Evolutionary conservation across 306 rosid species (phyloP).

Genomic region (Betula pendula): DNA sequence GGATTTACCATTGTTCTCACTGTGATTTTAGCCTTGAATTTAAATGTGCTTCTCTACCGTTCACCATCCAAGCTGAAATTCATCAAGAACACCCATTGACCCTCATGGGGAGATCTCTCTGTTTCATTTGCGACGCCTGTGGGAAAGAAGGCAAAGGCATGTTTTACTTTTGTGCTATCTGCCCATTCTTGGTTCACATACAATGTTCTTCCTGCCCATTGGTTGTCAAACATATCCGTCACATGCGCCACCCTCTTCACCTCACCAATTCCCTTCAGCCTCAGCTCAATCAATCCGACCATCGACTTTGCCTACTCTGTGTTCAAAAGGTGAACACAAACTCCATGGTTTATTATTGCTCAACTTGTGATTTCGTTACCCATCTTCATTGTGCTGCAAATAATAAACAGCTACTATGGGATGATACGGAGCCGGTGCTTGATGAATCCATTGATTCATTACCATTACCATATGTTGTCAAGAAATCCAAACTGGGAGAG

Average conservation of each 20-base stretch:
- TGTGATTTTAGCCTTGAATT: not conserved
- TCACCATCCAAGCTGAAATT: not conserved
- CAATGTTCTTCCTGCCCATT: not conserved
- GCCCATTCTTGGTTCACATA: not conserved
- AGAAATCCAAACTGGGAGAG: not conserved
- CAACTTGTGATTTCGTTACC: not conserved
- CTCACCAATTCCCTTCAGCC: not conserved
- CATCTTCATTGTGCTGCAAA: not conserved
- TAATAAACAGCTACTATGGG: no score
- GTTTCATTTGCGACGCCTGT: not conserved
- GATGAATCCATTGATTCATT: not conserved
- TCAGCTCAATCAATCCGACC: not conserved
- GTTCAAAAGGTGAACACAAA: not conserved
- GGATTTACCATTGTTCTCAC: not conserved
- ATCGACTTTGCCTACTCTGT: not conserved
- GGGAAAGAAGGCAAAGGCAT: not conserved
- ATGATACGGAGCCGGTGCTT: not conserved
- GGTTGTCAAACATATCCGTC: not conserved
- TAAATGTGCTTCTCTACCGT: not conserved
- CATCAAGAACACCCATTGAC: not conserved
- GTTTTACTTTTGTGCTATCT: not conserved
- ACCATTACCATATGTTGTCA: not conserved
- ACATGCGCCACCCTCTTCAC: not conserved
- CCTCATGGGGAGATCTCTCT: not conserved
- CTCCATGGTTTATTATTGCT: not conserved